A percentile compares a stretch with the other conserved stretches of the same genome.
phyloP scores from a whole-genome alignment of 1,284 basidiomycete genomes.

The Ustilago nuda region DNA sequence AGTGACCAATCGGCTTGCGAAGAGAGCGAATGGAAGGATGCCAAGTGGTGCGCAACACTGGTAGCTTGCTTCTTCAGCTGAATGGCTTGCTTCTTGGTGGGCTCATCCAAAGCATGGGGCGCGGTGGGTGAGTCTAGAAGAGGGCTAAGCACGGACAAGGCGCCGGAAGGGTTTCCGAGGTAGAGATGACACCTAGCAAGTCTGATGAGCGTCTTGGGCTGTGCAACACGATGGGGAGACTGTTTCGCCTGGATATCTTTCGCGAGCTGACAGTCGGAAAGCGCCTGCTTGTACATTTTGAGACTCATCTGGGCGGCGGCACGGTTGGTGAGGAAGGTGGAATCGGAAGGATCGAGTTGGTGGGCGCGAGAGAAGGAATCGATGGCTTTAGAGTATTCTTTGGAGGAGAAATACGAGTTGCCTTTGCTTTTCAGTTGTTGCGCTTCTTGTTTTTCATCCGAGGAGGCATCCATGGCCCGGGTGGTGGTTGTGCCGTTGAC shows the following conservation, averaged over 20 bases:
- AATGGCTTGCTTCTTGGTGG: constrained; percentile 45
- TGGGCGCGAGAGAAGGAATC: constrained; percentile 61
- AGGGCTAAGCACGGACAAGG: constrained; percentile 40
- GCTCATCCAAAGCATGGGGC: constrained; percentile 10
- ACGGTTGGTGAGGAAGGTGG: constrained; percentile 83
- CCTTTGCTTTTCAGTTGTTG: constrained; percentile 66
- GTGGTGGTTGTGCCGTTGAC: constrained; percentile 5
- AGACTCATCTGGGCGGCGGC: constrained; percentile 86
- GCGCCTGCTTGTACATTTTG: constrained; percentile 79
- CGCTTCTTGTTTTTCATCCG: constrained; percentile 39
- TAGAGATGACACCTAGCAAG: constrained; percentile 62
- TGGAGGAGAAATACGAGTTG: constrained; percentile 62
- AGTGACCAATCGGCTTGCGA: constrained; percentile 73
- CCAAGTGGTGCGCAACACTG: constrained; percentile 54
- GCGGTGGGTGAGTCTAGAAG: constrained; percentile 10
- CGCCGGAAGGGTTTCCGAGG: constrained; percentile 56
- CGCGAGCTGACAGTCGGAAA: constrained; percentile 83
- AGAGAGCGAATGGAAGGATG: constrained; percentile 77
- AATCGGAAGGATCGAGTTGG: constrained; percentile 77
- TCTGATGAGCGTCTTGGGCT: constrained; percentile 60
- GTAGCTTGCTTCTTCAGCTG: constrained; percentile 52
- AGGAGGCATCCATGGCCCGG: constrained; percentile 7
- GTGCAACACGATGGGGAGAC: constrained; percentile 31
- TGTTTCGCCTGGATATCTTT: constrained; percentile 74
- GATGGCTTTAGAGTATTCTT: constrained; percentile 64